These are phyloP conservation scores for Microthlaspi erraticum DNA, from an alignment of 345 rosid genomes.

Conservation along the genomic window DNA sequence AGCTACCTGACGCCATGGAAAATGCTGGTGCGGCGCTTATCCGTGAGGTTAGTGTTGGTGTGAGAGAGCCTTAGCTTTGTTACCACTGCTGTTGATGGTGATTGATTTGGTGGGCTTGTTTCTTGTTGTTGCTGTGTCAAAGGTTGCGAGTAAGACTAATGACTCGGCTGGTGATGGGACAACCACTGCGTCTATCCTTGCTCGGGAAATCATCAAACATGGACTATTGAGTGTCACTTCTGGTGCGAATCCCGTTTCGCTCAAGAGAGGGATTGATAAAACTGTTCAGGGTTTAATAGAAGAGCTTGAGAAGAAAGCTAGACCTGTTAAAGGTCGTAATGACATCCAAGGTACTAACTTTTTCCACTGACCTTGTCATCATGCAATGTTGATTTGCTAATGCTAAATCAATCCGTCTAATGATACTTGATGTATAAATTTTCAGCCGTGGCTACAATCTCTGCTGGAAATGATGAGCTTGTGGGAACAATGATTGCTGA, in stretches of 20 bases:
- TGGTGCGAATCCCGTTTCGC: constrained; percentile 92
- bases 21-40: constrained; percentile 99
- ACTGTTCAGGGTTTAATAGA: constrained; percentile 73
- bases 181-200: constrained; percentile 92
- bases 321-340: constrained; percentile 86
- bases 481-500: constrained; percentile 95
- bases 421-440: not conserved
- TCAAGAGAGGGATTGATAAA: constrained; percentile 92
- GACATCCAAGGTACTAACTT: constrained; percentile 71
- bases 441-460: constrained; percentile 87
- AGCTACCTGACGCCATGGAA: constrained; percentile 91
- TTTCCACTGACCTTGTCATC: not conserved
- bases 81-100: not conserved
- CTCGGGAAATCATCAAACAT: constrained; percentile 86
- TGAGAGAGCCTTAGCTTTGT: not conserved
- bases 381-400: not conserved
- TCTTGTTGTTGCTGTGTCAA: constrained; percentile 14
- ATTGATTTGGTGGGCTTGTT: not conserved
- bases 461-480: constrained; percentile 97
- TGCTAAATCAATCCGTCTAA: not conserved
- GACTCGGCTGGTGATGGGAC: constrained; percentile 99
- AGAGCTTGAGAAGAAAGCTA: constrained; percentile 86
- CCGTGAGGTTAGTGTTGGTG: constrained; percentile 65
- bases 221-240: constrained; percentile 94
- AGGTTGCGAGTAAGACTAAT: constrained; percentile 99